phyloP scores from a whole-genome alignment of 345 rosid species.

The Mercurialis annua region DNA sequence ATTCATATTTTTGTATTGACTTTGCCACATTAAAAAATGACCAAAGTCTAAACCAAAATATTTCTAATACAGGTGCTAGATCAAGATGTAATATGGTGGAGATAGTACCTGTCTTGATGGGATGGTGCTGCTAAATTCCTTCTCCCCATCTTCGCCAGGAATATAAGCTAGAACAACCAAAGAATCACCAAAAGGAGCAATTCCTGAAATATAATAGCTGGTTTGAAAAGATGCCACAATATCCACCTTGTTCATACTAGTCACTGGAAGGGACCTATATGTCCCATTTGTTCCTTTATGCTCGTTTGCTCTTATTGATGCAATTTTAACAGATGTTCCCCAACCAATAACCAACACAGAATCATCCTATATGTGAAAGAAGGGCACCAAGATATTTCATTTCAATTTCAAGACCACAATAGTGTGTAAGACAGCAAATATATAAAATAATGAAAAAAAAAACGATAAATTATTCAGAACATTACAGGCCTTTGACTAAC shows the following conservation, averaged over 20 bases:
- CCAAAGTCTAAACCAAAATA: too few relatives aligned
- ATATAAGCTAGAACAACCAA: constrained; percentile 96
- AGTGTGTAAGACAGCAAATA: not conserved
- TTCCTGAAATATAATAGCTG: constrained; percentile 96
- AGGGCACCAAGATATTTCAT: constrained; percentile 17
- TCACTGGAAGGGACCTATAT: constrained; percentile 43
- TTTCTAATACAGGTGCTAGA: not conserved
- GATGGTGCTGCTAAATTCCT: constrained; percentile 62
- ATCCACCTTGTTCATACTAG: constrained; percentile 81
- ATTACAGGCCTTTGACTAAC: constrained; percentile 34
- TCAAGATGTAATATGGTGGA: not conserved
- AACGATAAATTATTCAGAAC: not conserved
- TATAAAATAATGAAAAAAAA: not conserved
- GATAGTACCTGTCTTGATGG: constrained; percentile 77
- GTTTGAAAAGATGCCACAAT: constrained; percentile 97
- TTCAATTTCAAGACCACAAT: not conserved
- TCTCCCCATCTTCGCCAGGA: constrained; percentile 73
- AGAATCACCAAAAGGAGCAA: constrained; percentile 99
- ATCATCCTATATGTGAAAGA: constrained; percentile 58
- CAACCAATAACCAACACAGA: constrained; percentile 93
- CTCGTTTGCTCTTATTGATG: constrained; percentile 72
- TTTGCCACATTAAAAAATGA: too few relatives aligned
- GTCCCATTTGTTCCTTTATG: constrained; percentile 61
- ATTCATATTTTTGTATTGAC: too few relatives aligned
- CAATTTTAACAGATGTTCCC: constrained; percentile 91